A percentile compares a stretch with the other conserved stretches of the same genome.
Evolutionary conservation across 148 eudicot genomes (phyloP).

Genomic region (Rhododendron ovatum): DNA sequence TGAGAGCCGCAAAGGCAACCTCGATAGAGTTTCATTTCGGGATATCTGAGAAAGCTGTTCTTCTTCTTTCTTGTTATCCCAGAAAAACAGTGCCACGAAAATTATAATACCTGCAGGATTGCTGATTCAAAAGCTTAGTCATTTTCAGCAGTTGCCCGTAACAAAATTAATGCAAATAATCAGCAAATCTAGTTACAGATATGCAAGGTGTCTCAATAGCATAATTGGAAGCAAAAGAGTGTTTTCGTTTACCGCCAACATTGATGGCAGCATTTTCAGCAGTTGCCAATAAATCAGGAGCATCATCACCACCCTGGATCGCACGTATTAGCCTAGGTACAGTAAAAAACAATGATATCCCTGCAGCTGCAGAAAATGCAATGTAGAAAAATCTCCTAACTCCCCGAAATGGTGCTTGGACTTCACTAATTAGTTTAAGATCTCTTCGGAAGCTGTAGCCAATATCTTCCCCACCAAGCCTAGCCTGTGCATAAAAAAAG

Average conservation of each 20-base stretch:
- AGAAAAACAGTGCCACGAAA: conserved; percentile 68
- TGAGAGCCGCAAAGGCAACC: conserved; percentile 94
- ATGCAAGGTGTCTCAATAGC: neutral
- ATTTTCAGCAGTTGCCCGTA: conserved; percentile 18
- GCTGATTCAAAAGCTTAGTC: conserved; percentile 56
- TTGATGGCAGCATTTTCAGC: conserved; percentile 78
- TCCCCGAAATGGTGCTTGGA: conserved; percentile 99
- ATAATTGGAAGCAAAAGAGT: neutral
- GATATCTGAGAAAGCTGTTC: conserved; percentile 89
- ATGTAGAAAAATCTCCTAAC: conserved; percentile 85
- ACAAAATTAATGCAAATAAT: neutral
- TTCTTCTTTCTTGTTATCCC: conserved; percentile 99
- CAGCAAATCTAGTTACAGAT: neutral
- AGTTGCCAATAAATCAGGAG: conserved; percentile 72
- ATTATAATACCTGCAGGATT: conserved; percentile 67
- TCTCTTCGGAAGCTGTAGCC: conserved; percentile 94
- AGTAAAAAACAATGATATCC: conserved; percentile 76
- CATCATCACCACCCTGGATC: conserved; percentile 72
- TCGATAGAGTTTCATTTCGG: conserved; percentile 82
- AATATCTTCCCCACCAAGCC: conserved; percentile 91
- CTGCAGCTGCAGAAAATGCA: conserved; percentile 95
- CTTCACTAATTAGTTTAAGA: conserved; percentile 98
- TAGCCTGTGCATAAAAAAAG: conserved; percentile 47
- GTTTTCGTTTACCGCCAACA: conserved; percentile 58
- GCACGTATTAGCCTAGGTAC: conserved; percentile 73